Percentiles rank a stretch among this genome's conserved stretches.
These are phyloP conservation scores for Durotheca rogersii DNA, from an alignment of 495 filamentous ascomycete genomes.

Conservation along the genomic window DNA sequence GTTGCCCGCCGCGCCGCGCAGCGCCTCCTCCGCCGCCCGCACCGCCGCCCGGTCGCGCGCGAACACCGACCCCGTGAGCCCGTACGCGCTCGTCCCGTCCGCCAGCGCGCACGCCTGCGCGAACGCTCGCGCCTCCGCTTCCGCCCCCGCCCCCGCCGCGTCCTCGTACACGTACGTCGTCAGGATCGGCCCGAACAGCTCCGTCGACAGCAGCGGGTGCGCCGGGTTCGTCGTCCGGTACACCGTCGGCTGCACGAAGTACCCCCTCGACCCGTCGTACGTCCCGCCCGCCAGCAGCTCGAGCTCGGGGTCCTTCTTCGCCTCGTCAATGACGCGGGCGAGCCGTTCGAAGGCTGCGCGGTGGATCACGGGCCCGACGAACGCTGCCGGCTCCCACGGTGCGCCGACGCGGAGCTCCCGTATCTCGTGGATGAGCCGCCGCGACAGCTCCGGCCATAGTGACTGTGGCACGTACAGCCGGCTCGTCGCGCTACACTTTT, in stretches of 20 bases:
- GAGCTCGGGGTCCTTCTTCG: slow-evolving; percentile 64
- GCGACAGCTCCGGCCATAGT: slow-evolving; percentile 65
- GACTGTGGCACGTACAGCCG: slow-evolving; percentile 72
- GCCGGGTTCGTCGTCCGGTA: slow-evolving; percentile 61
- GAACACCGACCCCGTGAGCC: slow-evolving; percentile 77
- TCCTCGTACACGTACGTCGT: slow-evolving; percentile 73
- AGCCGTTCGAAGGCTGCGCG: slow-evolving; percentile 70
- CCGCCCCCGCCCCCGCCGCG: slow-evolving; percentile 44
- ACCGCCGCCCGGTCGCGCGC: slow-evolving; percentile 69
- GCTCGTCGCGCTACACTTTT: slow-evolving; percentile 85
- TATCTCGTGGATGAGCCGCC: slow-evolving; percentile 62
- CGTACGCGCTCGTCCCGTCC: slow-evolving; percentile 72
- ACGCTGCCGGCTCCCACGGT: slow-evolving; percentile 67
- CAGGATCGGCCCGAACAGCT: slow-evolving; percentile 78
- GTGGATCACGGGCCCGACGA: slow-evolving; percentile 81
- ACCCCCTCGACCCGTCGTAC: slow-evolving; percentile 67
- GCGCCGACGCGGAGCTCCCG: slow-evolving; percentile 65
- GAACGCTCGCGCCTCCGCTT: slow-evolving; percentile 56
- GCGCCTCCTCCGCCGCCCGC: slow-evolving; percentile 66
- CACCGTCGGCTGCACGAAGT: slow-evolving; percentile 72
- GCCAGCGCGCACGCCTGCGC: slow-evolving; percentile 55
- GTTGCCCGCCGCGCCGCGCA: slow-evolving; percentile 79
- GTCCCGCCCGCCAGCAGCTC: slow-evolving; percentile 67
- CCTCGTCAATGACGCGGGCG: slow-evolving; percentile 61
- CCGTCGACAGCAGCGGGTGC: slow-evolving; percentile 66